Percentiles rank a stretch among this genome's conserved stretches.
Evolutionary conservation across 371 early-diverging fungal genomes (phyloP).

Genomic region (Circinella minor): DNA sequence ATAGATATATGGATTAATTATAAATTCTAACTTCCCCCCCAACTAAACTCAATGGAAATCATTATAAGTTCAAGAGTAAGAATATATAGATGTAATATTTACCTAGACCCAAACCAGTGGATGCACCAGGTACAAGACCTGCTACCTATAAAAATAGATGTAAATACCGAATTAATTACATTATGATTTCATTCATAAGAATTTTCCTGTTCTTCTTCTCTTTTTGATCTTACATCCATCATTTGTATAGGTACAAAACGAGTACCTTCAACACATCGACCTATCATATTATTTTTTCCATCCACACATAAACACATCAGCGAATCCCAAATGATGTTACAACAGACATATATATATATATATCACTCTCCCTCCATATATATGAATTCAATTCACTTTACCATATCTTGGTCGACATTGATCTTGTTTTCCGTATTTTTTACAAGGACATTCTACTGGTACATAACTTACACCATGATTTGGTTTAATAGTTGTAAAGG

Average conservation of each 20-base stretch:
- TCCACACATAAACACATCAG: no score
- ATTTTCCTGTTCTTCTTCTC: not conserved
- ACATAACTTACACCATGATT: constrained; percentile 81
- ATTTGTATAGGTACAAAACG: constrained; percentile 78
- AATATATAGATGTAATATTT: constrained; percentile 46
- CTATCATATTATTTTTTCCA: constrained; percentile 25
- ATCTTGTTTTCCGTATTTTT: constrained; percentile 50
- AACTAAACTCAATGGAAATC: no score
- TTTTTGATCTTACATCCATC: constrained; percentile 59
- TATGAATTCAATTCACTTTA: constrained; percentile 12
- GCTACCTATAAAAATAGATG: no score
- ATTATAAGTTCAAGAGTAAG: no score
- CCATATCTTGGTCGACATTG: constrained; percentile 77
- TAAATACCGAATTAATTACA: no score
- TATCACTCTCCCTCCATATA: not conserved
- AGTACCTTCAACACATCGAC: constrained; percentile 66
- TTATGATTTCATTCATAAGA: not conserved
- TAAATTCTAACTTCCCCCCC: no score
- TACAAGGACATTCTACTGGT: constrained; percentile 74
- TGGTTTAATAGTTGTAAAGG: constrained; percentile 85
- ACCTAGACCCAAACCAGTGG: constrained; percentile 74
- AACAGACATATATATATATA: no score
- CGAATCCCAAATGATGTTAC: no score
- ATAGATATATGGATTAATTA: no score
- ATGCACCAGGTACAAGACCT: constrained; percentile 83